Conservation (phyloP, 2,329 filamentous ascomycete species). For the Colletotrichum phormii region DNA sequence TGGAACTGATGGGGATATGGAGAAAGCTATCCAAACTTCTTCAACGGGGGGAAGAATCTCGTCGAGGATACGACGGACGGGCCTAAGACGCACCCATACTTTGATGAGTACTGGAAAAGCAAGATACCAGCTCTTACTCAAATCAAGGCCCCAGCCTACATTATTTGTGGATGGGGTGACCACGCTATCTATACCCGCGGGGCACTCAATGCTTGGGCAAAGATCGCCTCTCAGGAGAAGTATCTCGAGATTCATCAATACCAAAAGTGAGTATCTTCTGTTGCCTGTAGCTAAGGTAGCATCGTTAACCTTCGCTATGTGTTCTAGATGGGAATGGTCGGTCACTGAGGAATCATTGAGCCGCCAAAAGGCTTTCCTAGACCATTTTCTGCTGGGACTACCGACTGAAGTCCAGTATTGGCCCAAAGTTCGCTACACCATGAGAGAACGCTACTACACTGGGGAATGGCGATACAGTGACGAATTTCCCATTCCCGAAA, state of each 20-base stretch:
- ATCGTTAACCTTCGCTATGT: neutral
- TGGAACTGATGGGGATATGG: neutral
- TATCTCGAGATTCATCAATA: neutral
- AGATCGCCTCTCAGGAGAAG: neutral
- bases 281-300: neutral
- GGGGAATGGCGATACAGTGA: neutral
- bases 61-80: neutral
- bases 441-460: neutral
- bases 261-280: neutral
- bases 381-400: neutral
- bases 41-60: neutral
- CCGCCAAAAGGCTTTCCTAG: neutral
- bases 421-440: neutral
- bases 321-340: neutral
- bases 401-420: neutral
- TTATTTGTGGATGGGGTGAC: neutral
- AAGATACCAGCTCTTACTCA: neutral
- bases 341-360: neutral
- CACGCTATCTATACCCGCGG: neutral
- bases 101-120: conserved; percentile 4
- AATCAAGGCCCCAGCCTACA: neutral
- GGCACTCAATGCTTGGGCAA: neutral
- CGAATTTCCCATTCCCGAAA: neutral
- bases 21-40: neutral
- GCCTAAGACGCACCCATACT: neutral